Conservation (phyloP, 352 stramenopile genomes). For the Phytopythium boreale region DNA sequence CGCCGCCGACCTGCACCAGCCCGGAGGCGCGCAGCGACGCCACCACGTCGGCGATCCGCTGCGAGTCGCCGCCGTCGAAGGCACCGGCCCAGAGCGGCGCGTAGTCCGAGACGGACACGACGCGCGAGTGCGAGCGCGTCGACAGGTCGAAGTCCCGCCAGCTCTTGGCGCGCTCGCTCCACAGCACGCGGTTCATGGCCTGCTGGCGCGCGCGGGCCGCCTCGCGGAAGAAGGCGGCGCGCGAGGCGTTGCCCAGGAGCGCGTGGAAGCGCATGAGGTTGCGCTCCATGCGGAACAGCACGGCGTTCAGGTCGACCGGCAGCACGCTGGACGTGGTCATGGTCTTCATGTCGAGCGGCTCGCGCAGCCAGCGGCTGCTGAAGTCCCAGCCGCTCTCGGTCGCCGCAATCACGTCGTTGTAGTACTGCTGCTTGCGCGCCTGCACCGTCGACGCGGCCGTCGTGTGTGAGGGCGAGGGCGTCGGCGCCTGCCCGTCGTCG, state of each 20-base stretch:
- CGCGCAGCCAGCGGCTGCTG: slow-evolving; percentile 77
- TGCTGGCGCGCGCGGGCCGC: slow-evolving; percentile 33
- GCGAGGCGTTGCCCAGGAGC: slow-evolving; percentile 36
- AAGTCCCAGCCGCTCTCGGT: slow-evolving; percentile 92
- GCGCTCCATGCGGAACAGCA: slow-evolving; percentile 76
- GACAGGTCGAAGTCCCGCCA: slow-evolving; percentile 82
- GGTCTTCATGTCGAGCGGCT: slow-evolving; percentile 60
- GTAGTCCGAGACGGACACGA: slow-evolving; percentile 69
- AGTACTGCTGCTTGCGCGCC: slow-evolving; percentile 67
- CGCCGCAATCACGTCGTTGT: slow-evolving; percentile 79
- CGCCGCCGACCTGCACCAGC: slow-evolving; percentile 57
- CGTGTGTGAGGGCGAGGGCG: no score
- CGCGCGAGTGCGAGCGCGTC: slow-evolving; percentile 32
- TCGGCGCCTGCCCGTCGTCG: neutral
- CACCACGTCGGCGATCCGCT: slow-evolving; percentile 46
- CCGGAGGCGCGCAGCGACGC: slow-evolving; percentile 48
- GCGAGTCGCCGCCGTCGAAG: slow-evolving; percentile 41
- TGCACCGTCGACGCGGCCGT: slow-evolving; percentile 24
- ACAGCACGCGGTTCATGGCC: slow-evolving; percentile 73
- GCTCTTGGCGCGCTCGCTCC: slow-evolving; percentile 41
- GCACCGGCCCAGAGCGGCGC: slow-evolving; percentile 75
- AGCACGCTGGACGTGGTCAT: slow-evolving; percentile 70
- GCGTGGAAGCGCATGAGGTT: slow-evolving; percentile 70
- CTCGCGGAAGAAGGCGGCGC: slow-evolving; percentile 41
- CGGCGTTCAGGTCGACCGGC: slow-evolving; percentile 83